Evolutionary conservation across 148 eudicot genomes (phyloP), one percentile per base, ranked within the genome.

Genomic region (Rhododendron mucronatum): DNA sequence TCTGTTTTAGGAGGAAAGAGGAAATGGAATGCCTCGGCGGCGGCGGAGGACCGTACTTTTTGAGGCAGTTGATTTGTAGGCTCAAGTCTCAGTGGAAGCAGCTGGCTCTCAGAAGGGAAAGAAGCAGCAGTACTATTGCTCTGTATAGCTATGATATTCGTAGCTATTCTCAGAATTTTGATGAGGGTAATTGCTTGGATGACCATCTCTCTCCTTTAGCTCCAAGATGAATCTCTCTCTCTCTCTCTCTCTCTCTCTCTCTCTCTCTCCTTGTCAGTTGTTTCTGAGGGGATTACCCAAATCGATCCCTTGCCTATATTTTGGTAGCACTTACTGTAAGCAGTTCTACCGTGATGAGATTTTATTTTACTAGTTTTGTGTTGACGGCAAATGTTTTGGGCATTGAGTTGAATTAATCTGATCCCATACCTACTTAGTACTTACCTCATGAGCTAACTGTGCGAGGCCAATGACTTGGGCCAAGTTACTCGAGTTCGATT

Each of bases 141-240:
- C 47, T 81, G 26, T 81, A 57, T 63, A 57, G 83, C 71, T 88
- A 88, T 33, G 90, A 88, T 77, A 83, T 85, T 55, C 76, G 53
- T 4, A 88, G 90, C 81, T 88, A 88, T 79, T 69, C 65, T 44
- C 90, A 83, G 86, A 88, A 88, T 81, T 88, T 86, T 13, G 90
- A 88, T 84, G 83, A 78, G 37, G 71, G 83, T 53, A 26, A 33
- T 15, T 33, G 71, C 71, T 57, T 81, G 83, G 83, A 81, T 35
- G 83, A 81, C 1, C 69, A 4, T 7, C 11, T 55, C 69, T 55
- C 83, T 7, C 83, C 83, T 28, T 30, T 80, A 53, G 63, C 83
- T 80, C 83, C 83, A 14, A 50, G 14, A 80, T 80, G 63, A 80
- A 28, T 23, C 71, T 63, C 61, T 55, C 61, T 20, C n/a, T 57